Conservation (phyloP, 2,329 filamentous ascomycete species). For the Diaporthe sp. region DNA sequence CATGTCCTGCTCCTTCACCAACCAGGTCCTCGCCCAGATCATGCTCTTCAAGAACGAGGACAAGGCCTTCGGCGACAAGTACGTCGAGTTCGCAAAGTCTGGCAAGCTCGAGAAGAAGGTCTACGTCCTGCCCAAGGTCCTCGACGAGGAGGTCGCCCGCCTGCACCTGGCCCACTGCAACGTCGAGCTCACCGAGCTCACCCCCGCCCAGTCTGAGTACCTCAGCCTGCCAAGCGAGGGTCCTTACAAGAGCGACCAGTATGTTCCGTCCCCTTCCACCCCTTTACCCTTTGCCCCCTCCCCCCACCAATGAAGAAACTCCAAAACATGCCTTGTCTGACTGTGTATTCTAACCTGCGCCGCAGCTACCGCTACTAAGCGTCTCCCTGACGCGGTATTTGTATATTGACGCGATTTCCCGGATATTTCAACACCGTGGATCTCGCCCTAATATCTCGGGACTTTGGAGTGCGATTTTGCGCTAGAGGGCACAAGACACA, state of each 20-base stretch:
- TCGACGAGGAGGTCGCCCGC: slow-evolving; percentile 97
- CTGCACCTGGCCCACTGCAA: slow-evolving; percentile 95
- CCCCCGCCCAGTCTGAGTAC: slow-evolving; percentile 91
- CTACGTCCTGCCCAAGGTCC: slow-evolving; percentile 98
- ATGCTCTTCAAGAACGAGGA: slow-evolving; percentile 96
- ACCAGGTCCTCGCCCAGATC: slow-evolving; percentile 99
- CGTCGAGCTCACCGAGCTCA: slow-evolving; percentile 91
- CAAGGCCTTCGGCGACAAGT: slow-evolving; percentile 89
- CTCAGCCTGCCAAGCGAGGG: slow-evolving; percentile 87
- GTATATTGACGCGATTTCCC: slow-evolving; percentile 40
- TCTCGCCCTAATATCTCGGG: slow-evolving; percentile 22
- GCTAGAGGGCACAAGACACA: slow-evolving; percentile 16
- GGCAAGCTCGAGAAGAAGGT: slow-evolving; percentile 93
- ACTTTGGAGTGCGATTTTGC: slow-evolving; percentile 22
- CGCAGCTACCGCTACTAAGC: slow-evolving; percentile 76
- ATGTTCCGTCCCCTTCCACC: no score
- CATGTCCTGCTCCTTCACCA: slow-evolving; percentile 99
- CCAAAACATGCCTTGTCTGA: neutral
- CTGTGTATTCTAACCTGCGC: slow-evolving; percentile 45
- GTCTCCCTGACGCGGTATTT: slow-evolving; percentile 35
- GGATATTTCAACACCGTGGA: slow-evolving; percentile 38
- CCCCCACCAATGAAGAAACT: neutral
- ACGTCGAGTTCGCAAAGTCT: slow-evolving; percentile 93
- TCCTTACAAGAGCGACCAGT: slow-evolving; percentile 97
- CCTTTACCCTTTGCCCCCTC: slow-evolving; percentile 10